Percentiles rank a stretch among this genome's conserved stretches.
phyloP scores from a whole-genome alignment of 371 early-diverging fungal genomes.

The Mucor racemosus region DNA sequence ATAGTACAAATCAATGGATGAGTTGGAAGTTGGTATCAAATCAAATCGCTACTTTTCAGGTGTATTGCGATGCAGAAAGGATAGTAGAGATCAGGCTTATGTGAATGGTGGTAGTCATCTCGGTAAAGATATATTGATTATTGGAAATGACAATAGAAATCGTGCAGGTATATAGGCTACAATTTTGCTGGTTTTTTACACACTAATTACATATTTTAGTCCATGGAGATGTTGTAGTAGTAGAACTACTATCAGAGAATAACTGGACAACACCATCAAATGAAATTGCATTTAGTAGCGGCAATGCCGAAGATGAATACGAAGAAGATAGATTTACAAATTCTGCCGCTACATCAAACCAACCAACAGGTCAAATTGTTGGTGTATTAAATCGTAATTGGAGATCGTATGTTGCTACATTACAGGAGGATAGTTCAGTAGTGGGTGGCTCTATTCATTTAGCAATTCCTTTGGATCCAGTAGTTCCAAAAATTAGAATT shows the following conservation, averaged over 20 bases:
- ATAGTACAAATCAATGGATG: conserved; percentile 63
- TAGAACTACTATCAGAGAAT: conserved; percentile 69
- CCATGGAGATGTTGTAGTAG: conserved; percentile 85
- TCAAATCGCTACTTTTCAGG: conserved; percentile 61
- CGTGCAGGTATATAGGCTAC: conserved; percentile 58
- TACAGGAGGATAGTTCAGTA: conserved; percentile 72
- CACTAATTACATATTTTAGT: too few species aligned
- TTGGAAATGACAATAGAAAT: conserved; percentile 76
- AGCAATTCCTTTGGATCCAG: conserved; percentile 80
- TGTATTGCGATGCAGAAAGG: conserved; percentile 52
- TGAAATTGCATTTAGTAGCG: conserved; percentile 56
- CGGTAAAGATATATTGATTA: conserved; percentile 62
- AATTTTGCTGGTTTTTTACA: background rate
- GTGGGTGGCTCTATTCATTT: conserved; percentile 68
- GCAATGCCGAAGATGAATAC: conserved; percentile 47
- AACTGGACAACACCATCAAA: conserved; percentile 63
- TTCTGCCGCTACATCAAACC: conserved; percentile 26
- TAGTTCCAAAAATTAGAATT: conserved; percentile 91
- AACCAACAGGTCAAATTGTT: conserved; percentile 76
- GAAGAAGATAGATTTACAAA: conserved; percentile 24
- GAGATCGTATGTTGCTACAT: conserved; percentile 89
- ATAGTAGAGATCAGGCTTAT: conserved; percentile 61
- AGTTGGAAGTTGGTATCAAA: conserved; percentile 65
- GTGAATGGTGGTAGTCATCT: conserved; percentile 51
- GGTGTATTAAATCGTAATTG: conserved; percentile 87